phyloP scores from a whole-genome alignment of 331 rosid species.

The Arachis monticola region DNA sequence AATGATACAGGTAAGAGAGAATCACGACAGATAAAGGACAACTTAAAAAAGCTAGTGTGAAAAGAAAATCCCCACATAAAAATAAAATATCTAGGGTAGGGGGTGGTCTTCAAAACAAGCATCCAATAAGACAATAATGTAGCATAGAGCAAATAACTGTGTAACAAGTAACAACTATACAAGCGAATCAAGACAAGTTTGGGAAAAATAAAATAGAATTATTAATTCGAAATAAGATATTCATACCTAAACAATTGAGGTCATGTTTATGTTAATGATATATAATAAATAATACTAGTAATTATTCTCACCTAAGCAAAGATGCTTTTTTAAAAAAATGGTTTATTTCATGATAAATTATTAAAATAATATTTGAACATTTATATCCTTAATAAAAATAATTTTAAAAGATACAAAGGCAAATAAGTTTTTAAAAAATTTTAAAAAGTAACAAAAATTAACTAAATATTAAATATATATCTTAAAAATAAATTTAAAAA shows the following conservation, averaged over 20 bases:
- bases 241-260: background rate
- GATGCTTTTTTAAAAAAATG: too few relatives aligned
- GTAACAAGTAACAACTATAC: constrained; percentile 18
- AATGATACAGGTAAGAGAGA: background rate
- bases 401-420: too few relatives aligned
- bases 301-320: too few relatives aligned
- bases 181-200: constrained; percentile 6
- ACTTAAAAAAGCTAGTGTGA: background rate
- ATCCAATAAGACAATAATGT: constrained; percentile 24
- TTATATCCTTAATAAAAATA: too few relatives aligned
- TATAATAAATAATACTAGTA: too few relatives aligned
- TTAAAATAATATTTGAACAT: too few relatives aligned
- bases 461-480: too few relatives aligned
- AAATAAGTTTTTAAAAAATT: too few relatives aligned
- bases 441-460: too few relatives aligned
- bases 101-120: constrained; percentile 5
- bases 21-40: constrained; percentile 9
- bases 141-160: background rate
- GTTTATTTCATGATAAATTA: too few relatives aligned
- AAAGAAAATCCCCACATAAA: constrained; percentile 13
- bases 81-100: background rate
- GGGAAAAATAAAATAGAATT: background rate
- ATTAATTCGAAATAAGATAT: too few relatives aligned
- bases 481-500: too few relatives aligned
- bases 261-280: background rate